These are phyloP conservation scores for Zopfochytrium polystomum DNA, from an alignment of 371 early-diverging fungal genomes.

Conservation along the genomic window DNA sequence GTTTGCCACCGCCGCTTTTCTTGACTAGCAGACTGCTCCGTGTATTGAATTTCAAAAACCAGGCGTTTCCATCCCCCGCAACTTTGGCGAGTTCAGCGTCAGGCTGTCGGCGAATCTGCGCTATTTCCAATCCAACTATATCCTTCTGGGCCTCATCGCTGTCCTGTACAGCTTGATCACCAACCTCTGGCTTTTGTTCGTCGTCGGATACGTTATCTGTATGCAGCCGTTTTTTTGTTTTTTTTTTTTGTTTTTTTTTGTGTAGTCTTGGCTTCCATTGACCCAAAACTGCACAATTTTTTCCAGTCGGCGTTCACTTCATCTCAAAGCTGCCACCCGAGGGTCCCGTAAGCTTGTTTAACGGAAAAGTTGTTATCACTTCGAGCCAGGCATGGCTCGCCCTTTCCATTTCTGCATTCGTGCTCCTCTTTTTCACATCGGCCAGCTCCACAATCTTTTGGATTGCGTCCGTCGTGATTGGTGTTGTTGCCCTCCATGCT, in stretches of 20 bases:
- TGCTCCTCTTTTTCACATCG: constrained; percentile 10
- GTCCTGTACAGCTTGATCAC: no score
- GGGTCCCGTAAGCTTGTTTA: constrained; percentile 8
- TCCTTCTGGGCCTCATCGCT: constrained; percentile 4
- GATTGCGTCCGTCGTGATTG: constrained; percentile 5
- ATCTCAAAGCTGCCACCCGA: constrained; percentile 6
- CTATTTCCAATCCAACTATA: constrained; percentile 10
- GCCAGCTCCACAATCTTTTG: constrained; percentile 12
- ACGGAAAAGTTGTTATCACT: constrained; percentile 6
- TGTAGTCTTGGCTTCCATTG: not conserved
- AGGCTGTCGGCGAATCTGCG: constrained; percentile 4
- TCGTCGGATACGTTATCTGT: no score
- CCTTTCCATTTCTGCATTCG: not conserved
- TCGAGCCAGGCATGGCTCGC: constrained; percentile 13
- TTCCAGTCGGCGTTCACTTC: constrained; percentile 7
- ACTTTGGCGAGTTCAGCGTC: constrained; percentile 3
- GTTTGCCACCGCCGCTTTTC: no score
- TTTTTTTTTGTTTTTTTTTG: no score
- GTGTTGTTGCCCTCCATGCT: constrained; percentile 8
- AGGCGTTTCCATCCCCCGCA: constrained; percentile 1
- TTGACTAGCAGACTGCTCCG: no score
- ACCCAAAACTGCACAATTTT: no score
- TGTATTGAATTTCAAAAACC: no score
- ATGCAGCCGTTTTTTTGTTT: no score
- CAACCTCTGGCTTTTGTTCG: no score